phyloP scores from a whole-genome alignment of 2,329 filamentous ascomycete genomes.

The Aspergillus fumigatus region DNA sequence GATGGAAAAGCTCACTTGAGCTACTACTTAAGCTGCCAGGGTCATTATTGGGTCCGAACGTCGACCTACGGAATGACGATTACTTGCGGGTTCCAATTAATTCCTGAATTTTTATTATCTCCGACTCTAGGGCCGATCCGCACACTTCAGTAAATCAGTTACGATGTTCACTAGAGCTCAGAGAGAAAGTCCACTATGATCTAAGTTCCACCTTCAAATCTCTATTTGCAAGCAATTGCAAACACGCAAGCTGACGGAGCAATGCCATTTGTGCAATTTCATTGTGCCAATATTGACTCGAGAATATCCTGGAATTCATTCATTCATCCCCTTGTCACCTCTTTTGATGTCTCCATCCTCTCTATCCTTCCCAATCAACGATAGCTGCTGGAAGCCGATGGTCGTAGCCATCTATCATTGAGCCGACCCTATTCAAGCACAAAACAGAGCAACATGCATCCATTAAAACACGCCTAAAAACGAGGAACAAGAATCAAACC shows the following conservation, averaged over 20 bases:
- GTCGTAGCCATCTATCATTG: background rate
- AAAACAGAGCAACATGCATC: slow-evolving; percentile 13
- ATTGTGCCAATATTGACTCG: background rate
- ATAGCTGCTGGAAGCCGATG: background rate
- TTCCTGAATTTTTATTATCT: background rate
- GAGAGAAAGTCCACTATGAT: background rate
- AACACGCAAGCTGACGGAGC: background rate
- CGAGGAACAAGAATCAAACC: slow-evolving; percentile 12
- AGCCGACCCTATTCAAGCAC: background rate
- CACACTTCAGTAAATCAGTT: too few species aligned
- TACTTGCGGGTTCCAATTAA: background rate
- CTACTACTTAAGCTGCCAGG: background rate
- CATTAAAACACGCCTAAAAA: slow-evolving; percentile 18
- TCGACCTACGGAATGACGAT: background rate
- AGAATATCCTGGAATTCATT: background rate
- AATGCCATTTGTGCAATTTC: background rate
- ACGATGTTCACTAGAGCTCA: too few species aligned
- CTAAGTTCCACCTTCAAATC: background rate
- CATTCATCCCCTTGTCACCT: background rate
- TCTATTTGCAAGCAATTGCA: background rate
- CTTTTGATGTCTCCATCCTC: background rate
- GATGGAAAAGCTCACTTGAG: background rate
- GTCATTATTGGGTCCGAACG: background rate
- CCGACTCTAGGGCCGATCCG: background rate
- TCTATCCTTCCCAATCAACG: background rate